Evolutionary conservation across 176 grass and related monocot species (phyloP), one percentile per base, ranked within the genome.

Genomic region (Phoenix dactylifera): DNA sequence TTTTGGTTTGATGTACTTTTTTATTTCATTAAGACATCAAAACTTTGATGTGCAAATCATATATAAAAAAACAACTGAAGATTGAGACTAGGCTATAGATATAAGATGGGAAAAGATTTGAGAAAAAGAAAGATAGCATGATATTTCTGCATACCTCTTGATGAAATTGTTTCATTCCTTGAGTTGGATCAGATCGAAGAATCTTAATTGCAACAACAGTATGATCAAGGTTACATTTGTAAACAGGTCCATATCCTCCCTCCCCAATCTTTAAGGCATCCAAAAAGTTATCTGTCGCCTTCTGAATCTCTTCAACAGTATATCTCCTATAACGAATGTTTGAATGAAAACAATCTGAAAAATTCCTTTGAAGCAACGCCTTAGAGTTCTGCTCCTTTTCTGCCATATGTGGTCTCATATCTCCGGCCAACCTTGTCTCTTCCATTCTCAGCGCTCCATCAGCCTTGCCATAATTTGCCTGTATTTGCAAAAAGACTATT

Each of bases 401-500:
- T 3, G 32, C 30, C 60, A 44, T 17, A 4, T 62, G 63, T 16
- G 51, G 49, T 22, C 12, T 50, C 49, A 16, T 52, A 4, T 48
- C 50, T 68, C 75, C 15, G 12, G 35, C 1, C 1, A 3, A 44
- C 2, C 9, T 44, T 44, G 35, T 44, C 9, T 44, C 35, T 44
- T 44, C 26, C 4, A 29, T 7, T 24, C 57, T 56, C 20, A 3
- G 22, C 50, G 22, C 65, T 51, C 63, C 48, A 65, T 51, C 48
- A 26, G 22, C 15, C 24, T 22, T 65, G 10, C 20, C 48, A 64
- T 23, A 22, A 64, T 32, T 24, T 55, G 54, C 57, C 64, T 80
- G 49, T 25, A 57, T 9, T 68, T 55, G 35, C 39, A 58, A 62
- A 57, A 79, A 16, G 57, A 75, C 35, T 12, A 20, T 22, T 68